phyloP scores from a whole-genome alignment of 2,329 filamentous ascomycete genomes.

The Sodiomyces alkalinus region DNA sequence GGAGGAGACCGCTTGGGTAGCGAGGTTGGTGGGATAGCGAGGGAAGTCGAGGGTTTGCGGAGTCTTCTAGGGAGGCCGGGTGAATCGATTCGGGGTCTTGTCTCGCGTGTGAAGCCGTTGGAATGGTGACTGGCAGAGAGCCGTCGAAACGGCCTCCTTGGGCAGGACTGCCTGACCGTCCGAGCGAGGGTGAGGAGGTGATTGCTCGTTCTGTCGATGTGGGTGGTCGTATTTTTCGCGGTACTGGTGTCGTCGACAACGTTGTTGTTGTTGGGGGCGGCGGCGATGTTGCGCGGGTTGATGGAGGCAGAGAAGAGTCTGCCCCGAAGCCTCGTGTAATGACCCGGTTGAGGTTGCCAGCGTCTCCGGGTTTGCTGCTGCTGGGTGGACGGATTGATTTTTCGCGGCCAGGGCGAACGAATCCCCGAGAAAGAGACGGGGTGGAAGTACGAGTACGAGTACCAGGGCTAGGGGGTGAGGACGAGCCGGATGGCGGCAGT shows the following conservation, averaged over 20 bases:
- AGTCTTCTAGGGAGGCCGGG: slow-evolving; percentile 15
- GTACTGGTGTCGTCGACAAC: too few relatives aligned
- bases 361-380: too few relatives aligned
- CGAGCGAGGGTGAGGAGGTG: neutral
- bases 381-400: too few relatives aligned
- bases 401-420: too few relatives aligned
- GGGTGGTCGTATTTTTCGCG: too few relatives aligned
- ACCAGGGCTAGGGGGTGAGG: too few relatives aligned
- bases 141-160: slow-evolving; percentile 30
- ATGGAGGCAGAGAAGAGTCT: neutral
- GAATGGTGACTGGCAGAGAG: slow-evolving; percentile 24
- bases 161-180: too few relatives aligned
- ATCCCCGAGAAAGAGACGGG: too few relatives aligned
- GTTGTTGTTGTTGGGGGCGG: neutral
- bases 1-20: slow-evolving; percentile 12
- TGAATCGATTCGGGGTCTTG: slow-evolving; percentile 8
- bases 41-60: slow-evolving; percentile 14
- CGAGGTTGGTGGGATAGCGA: slow-evolving; percentile 16
- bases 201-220: too few relatives aligned
- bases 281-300: neutral
- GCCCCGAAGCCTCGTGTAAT: neutral
- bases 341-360: too few relatives aligned
- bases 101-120: slow-evolving; percentile 31
- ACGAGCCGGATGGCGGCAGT: too few relatives aligned
- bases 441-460: too few relatives aligned